Percentiles rank a stretch among this genome's conserved stretches.
These are phyloP conservation scores for Obba rivulosa DNA, from an alignment of 768 basidiomycete genomes.

Conservation along the genomic window DNA sequence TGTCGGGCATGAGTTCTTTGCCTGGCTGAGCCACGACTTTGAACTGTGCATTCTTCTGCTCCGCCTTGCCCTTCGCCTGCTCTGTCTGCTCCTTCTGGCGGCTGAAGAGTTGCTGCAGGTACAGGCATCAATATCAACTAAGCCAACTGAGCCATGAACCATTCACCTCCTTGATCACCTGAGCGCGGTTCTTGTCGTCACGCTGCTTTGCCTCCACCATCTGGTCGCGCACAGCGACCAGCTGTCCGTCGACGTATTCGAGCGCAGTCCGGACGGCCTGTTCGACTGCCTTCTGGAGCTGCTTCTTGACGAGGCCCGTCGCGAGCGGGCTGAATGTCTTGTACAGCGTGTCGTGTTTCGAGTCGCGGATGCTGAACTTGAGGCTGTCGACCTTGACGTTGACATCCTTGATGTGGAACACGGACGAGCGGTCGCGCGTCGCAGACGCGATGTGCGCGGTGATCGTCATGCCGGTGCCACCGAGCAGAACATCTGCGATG, in stretches of 20 bases:
- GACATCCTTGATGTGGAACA: slow-evolving; percentile 69
- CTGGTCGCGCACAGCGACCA: slow-evolving; percentile 73
- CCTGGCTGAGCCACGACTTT: slow-evolving; percentile 74
- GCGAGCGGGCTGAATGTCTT: slow-evolving; percentile 77
- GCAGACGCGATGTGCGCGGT: slow-evolving; percentile 56
- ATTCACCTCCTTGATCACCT: slow-evolving; percentile 57
- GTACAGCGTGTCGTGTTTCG: slow-evolving; percentile 87
- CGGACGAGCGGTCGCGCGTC: slow-evolving; percentile 56
- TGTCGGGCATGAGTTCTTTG: slow-evolving; percentile 52
- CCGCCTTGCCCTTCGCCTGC: slow-evolving; percentile 35
- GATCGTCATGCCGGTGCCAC: slow-evolving; percentile 75
- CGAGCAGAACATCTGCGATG: slow-evolving; percentile 79
- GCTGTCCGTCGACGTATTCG: slow-evolving; percentile 87
- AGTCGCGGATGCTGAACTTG: slow-evolving; percentile 86
- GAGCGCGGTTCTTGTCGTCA: slow-evolving; percentile 35
- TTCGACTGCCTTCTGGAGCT: slow-evolving; percentile 52
- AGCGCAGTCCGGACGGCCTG: slow-evolving; percentile 74
- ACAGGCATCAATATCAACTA: neutral
- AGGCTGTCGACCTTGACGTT: slow-evolving; percentile 80
- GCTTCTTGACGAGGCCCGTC: slow-evolving; percentile 77
- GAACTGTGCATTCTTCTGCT: slow-evolving; percentile 57
- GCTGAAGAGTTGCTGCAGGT: slow-evolving; percentile 30
- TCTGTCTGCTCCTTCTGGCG: slow-evolving; percentile 53
- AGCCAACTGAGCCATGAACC: neutral
- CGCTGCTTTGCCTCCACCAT: slow-evolving; percentile 57